These are phyloP conservation scores for Hypoxylon sp. DNA, from an alignment of 2,329 filamentous ascomycete genomes.

Conservation along the genomic window DNA sequence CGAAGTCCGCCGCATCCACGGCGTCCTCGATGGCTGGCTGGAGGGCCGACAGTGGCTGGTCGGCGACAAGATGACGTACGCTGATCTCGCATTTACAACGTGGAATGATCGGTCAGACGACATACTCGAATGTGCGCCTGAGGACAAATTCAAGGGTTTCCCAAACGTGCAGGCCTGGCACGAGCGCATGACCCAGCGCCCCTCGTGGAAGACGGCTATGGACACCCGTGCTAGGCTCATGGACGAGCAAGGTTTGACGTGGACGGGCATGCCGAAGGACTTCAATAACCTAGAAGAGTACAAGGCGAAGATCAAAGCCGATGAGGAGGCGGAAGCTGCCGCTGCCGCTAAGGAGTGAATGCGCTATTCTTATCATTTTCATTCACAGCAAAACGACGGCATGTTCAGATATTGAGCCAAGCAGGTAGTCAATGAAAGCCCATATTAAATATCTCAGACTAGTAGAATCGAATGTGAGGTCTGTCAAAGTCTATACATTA, in stretches of 20 bases:
- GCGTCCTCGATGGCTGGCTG: not conserved
- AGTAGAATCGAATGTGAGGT: too few relatives aligned
- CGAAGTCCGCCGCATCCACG: not conserved
- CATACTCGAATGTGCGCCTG: slow-evolving; percentile 39
- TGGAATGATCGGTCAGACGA: slow-evolving; percentile 46
- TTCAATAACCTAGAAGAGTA: slow-evolving; percentile 53
- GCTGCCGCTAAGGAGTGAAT: too few relatives aligned
- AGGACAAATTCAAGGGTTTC: slow-evolving; percentile 48
- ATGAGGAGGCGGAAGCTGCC: not conserved
- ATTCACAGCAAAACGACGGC: too few relatives aligned
- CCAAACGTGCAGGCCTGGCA: slow-evolving; percentile 56
- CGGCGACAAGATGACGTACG: slow-evolving; percentile 41
- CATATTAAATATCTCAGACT: too few relatives aligned
- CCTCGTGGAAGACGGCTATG: slow-evolving; percentile 56
- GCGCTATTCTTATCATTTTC: too few relatives aligned
- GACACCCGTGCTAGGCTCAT: slow-evolving; percentile 53
- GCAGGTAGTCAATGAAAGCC: too few relatives aligned
- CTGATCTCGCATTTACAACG: slow-evolving; percentile 39
- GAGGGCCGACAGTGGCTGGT: slow-evolving; percentile 31
- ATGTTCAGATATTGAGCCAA: too few relatives aligned
- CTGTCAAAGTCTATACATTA: too few relatives aligned
- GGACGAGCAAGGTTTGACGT: slow-evolving; percentile 57
- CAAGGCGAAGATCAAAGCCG: slow-evolving; percentile 48
- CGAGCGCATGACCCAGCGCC: slow-evolving; percentile 54
- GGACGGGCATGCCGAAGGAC: slow-evolving; percentile 57